Percentiles rank a stretch among this genome's conserved stretches.
Conservation (phyloP, 2,329 filamentous ascomycete species). For the Pseudogymnoascus sp. region DNA sequence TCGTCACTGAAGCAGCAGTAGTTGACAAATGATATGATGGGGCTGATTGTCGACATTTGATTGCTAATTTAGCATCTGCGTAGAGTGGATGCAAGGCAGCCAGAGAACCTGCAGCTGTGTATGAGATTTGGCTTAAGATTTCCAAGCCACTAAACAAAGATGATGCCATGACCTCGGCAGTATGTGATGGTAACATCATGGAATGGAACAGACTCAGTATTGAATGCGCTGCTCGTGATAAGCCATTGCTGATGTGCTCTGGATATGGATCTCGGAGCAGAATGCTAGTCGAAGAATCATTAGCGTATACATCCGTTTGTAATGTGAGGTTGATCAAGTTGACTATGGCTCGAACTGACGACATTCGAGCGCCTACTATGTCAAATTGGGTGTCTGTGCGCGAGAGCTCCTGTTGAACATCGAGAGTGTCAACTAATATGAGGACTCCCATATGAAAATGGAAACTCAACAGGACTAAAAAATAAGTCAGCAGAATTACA, state of each 20-base stretch:
- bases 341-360: neutral
- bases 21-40: neutral
- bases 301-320: slow-evolving; percentile 3
- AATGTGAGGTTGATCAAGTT: neutral
- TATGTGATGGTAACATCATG: neutral
- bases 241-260: neutral
- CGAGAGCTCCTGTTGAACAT: neutral
- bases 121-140: neutral
- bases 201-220: neutral
- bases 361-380: neutral
- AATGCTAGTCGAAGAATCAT: neutral
- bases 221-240: neutral
- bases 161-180: neutral
- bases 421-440: slow-evolving; percentile 2
- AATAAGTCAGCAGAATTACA: neutral
- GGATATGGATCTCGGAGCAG: neutral
- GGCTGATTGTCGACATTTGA: neutral
- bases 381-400: neutral
- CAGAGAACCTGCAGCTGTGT: neutral
- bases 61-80: neutral
- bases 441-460: neutral
- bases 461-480: neutral
- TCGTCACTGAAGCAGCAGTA: neutral
- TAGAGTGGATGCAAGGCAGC: neutral
- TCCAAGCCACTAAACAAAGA: neutral